Base-by-base conservation (phyloP, 208 protist species). In the Leishmania turanica region DNA sequence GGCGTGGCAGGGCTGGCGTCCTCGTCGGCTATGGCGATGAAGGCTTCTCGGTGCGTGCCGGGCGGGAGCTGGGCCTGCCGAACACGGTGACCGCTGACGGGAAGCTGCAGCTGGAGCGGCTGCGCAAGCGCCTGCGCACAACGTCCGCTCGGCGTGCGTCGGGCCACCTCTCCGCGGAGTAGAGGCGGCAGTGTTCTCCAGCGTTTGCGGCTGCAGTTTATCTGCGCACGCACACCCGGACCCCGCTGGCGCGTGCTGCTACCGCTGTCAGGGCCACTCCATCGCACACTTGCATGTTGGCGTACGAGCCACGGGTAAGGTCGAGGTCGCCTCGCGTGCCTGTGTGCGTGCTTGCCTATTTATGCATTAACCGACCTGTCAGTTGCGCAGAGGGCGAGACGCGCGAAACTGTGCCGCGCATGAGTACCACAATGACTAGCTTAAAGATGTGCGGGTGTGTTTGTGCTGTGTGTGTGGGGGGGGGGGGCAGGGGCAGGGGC, bases 21-120 rank as follows among this genome's bases (percentile, higher is more conserved):
- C 69, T 88, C 24, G 83, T 88, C 19, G 94, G 92, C 34, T 97
- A 94, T 80, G 94, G 94, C 21, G 87, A 90, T 58, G 88, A 93
- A 51, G 94, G 94, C 65, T 96, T 92, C 75, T 65, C 81, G 0
- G 92, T 97, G 76, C 91, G 90, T 19, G 92, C 87, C 56, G 92
- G 91, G 3, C 80, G 87, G 1, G 77, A 87, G 40, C 80, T 97
- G 27, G 90, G 88, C 17, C 82, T 96, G 37, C 88, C 94, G 19
- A 97, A 97, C 81, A 97, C 94, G 3, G 84, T 95, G 47, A 91
- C 90, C 6, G 77, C 75, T 47, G 87, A 88, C 31, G 90, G 90
- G 15, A 62, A 87, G 21, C 87, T 82, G 42, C 87, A 86, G 78
- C 86, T 97, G 78, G 88, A 89, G 65, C 72, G 85, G 56, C 85